Evolutionary conservation across 805 yeast species (phyloP).

Genomic region (Metschnikowia bowlesiae): DNA sequence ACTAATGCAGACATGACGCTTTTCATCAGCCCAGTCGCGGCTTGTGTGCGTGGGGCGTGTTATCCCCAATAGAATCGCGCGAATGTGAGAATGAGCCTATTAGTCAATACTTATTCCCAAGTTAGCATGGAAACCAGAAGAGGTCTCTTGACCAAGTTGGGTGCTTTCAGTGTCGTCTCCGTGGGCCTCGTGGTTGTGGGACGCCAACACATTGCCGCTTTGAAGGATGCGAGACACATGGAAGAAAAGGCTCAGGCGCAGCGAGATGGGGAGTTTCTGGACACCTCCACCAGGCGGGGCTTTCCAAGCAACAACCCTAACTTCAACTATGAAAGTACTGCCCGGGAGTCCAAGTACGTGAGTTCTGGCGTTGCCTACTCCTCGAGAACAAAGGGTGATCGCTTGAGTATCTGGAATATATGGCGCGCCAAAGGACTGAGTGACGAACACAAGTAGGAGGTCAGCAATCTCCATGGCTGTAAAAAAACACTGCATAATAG

Average conservation of each 20-base stretch:
- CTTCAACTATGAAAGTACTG: slow-evolving; percentile 28
- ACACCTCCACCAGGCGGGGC: slow-evolving; percentile 44
- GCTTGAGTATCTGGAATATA: slow-evolving; percentile 29
- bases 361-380: slow-evolving; percentile 62
- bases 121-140: slow-evolving; percentile 31
- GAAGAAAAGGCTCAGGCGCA: slow-evolving; percentile 35
- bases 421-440: slow-evolving; percentile 7
- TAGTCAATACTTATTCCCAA: background rate
- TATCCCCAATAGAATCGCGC: background rate
- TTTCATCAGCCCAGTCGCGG: background rate
- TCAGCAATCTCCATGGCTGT: background rate
- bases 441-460: background rate
- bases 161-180: slow-evolving; percentile 28
- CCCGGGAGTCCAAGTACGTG: slow-evolving; percentile 59
- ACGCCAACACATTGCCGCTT: slow-evolving; percentile 31
- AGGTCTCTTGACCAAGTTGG: slow-evolving; percentile 34
- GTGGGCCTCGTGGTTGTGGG: slow-evolving; percentile 30
- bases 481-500: too few relatives aligned
- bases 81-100: background rate
- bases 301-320: slow-evolving; percentile 40
- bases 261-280: slow-evolving; percentile 26
- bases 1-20: too few relatives aligned
- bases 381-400: slow-evolving; percentile 57
- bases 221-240: slow-evolving; percentile 33
- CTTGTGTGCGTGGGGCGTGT: background rate